These are phyloP conservation scores for Metschnikowia similis DNA, from an alignment of 805 yeast genomes.

Conservation along the genomic window DNA sequence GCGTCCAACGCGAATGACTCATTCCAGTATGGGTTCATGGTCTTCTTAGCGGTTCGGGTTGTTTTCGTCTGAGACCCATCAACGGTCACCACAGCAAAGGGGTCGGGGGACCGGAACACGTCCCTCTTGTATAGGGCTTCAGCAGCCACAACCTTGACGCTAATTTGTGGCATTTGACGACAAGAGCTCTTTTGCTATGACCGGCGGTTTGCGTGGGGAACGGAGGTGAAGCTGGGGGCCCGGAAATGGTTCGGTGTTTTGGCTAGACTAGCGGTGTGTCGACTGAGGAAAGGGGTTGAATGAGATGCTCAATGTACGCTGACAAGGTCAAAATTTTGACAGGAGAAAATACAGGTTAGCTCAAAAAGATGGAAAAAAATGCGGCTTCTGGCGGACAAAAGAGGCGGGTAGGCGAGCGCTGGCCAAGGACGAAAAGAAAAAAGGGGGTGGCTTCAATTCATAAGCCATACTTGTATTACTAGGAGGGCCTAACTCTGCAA, in stretches of 20 bases:
- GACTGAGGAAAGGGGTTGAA: background rate
- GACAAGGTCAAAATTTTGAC: background rate
- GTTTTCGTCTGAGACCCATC: constrained; percentile 96
- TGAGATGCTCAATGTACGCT: background rate
- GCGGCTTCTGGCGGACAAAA: constrained; percentile 4
- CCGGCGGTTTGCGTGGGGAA: background rate
- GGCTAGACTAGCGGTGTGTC: background rate
- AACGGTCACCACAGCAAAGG: constrained; percentile 95
- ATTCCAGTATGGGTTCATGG: constrained; percentile 97
- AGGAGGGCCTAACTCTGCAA: no score
- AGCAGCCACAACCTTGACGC: constrained; percentile 85
- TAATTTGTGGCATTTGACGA: constrained; percentile 30
- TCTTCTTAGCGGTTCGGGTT: constrained; percentile 88
- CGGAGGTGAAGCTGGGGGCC: background rate
- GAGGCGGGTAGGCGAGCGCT: constrained; percentile 1
- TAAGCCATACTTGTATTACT: no score
- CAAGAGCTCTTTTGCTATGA: constrained; percentile 1
- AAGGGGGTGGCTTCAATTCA: background rate
- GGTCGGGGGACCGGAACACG: constrained; percentile 94
- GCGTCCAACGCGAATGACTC: constrained; percentile 77
- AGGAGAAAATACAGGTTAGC: constrained; percentile 1
- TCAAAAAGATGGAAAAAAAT: constrained; percentile 4
- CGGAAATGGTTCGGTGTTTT: background rate
- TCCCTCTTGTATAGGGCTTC: constrained; percentile 94
- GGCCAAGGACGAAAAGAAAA: background rate